Evolutionary conservation across 768 basidiomycete species (phyloP).

Genomic region (Imleria badia): DNA sequence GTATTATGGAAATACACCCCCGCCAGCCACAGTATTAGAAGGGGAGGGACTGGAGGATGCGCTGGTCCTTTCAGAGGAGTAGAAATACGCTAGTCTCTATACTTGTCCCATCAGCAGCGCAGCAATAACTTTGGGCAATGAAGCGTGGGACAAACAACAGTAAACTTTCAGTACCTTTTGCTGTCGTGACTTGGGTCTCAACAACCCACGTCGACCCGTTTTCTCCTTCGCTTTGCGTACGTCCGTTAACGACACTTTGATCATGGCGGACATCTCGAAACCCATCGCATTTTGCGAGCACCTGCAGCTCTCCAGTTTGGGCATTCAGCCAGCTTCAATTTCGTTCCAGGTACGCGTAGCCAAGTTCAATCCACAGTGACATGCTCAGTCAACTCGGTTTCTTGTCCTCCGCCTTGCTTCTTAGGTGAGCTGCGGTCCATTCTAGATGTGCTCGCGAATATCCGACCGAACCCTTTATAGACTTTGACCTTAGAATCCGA

Average conservation of each 20-base stretch:
- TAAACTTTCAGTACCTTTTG: slow-evolving; percentile 30
- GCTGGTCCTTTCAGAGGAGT: slow-evolving; percentile 62
- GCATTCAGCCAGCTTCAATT: slow-evolving; percentile 95
- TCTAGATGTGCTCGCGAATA: background rate
- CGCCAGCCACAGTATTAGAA: slow-evolving; percentile 46
- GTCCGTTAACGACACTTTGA: slow-evolving; percentile 20
- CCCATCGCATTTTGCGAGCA: slow-evolving; percentile 90
- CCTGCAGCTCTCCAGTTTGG: slow-evolving; percentile 91
- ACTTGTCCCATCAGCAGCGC: background rate
- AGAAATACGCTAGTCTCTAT: slow-evolving; percentile 20
- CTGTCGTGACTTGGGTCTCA: slow-evolving; percentile 15
- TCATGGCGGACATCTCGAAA: slow-evolving; percentile 44
- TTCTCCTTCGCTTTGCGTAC: slow-evolving; percentile 13
- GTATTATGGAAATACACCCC: slow-evolving; percentile 70
- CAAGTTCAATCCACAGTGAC: slow-evolving; percentile 19
- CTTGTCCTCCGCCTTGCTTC: background rate
- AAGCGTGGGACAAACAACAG: slow-evolving; percentile 30
- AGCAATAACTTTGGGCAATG: background rate
- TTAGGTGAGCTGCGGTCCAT: slow-evolving; percentile 20
- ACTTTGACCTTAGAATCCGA: slow-evolving; percentile 96
- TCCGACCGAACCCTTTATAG: slow-evolving; percentile 38
- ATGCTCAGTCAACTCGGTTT: slow-evolving; percentile 17
- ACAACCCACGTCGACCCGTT: slow-evolving; percentile 23
- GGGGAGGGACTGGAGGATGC: slow-evolving; percentile 74
- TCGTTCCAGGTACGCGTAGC: slow-evolving; percentile 82